Percentiles rank a stretch among this genome's conserved stretches.
phyloP scores from a whole-genome alignment of 164 flowering plant species.

The Aristolochia fimbriata region DNA sequence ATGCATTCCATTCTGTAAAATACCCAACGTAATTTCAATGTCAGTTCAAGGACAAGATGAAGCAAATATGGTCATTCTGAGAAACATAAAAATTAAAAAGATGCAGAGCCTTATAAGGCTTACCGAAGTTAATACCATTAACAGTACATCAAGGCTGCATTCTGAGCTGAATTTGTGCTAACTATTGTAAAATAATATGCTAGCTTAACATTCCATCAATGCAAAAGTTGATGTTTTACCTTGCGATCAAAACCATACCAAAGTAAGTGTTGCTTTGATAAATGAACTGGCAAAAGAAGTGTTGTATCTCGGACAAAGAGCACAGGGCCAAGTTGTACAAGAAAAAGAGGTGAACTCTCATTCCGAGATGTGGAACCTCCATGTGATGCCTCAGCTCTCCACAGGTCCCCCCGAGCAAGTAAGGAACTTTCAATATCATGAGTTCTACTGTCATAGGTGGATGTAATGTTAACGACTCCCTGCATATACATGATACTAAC shows the following conservation, averaged over 20 bases:
- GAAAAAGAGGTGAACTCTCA: constrained; percentile 73
- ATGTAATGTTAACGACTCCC: constrained; percentile 63
- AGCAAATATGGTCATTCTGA: too few relatives aligned
- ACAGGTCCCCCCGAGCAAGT: constrained; percentile 89
- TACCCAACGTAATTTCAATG: too few relatives aligned
- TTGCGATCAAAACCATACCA: constrained; percentile 99
- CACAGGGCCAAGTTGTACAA: constrained; percentile 90
- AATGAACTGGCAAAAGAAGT: constrained; percentile 86
- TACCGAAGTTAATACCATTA: too few relatives aligned
- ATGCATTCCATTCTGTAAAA: constrained; percentile 79
- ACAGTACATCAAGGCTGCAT: too few relatives aligned
- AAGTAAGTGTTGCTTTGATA: constrained; percentile 94
- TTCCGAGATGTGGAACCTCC: constrained; percentile 66
- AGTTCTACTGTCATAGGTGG: constrained; percentile 83
- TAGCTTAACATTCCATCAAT: too few relatives aligned
- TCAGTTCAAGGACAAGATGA: too few relatives aligned
- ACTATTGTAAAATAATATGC: too few relatives aligned
- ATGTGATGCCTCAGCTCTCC: constrained; percentile 92
- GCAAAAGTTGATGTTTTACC: constrained; percentile 28
- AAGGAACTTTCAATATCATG: constrained; percentile 63
- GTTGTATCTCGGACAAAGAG: constrained; percentile 88
- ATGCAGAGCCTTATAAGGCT: too few relatives aligned
- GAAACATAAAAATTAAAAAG: too few relatives aligned
- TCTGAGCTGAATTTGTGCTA: too few relatives aligned
- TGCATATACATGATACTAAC: constrained; percentile 18